These are phyloP conservation scores for Suillus variegatus DNA, from an alignment of 768 basidiomycete species.

Conservation along the genomic window DNA sequence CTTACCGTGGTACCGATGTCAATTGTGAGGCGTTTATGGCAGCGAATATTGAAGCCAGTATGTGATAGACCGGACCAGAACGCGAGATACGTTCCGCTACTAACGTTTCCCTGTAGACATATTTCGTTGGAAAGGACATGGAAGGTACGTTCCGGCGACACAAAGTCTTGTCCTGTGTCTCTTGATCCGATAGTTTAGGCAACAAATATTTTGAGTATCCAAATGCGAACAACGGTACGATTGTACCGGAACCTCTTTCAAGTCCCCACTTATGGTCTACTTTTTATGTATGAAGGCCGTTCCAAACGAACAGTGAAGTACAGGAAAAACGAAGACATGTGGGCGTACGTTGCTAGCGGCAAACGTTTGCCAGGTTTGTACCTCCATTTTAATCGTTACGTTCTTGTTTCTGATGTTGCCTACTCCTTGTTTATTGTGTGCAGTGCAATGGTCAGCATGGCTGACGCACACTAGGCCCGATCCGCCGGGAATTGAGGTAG, in stretches of 20 bases:
- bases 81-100: slow-evolving; percentile 16
- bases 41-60: slow-evolving; percentile 45
- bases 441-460: slow-evolving; percentile 81
- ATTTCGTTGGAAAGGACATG: slow-evolving; percentile 58
- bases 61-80: slow-evolving; percentile 16
- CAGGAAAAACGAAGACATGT: slow-evolving; percentile 51
- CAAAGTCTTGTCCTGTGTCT: background rate
- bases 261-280: background rate
- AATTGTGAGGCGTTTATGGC: slow-evolving; percentile 40
- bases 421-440: slow-evolving; percentile 6
- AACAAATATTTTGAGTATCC: slow-evolving; percentile 61
- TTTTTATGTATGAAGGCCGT: slow-evolving; percentile 26
- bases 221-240: slow-evolving; percentile 39
- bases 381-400: background rate
- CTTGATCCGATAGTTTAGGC: slow-evolving; percentile 37
- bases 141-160: slow-evolving; percentile 44
- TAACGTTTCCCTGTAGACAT: slow-evolving; percentile 37
- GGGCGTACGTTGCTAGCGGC: slow-evolving; percentile 61
- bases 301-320: slow-evolving; percentile 67
- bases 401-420: slow-evolving; percentile 1
- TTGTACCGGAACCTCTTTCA: background rate
- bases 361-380: slow-evolving; percentile 56
- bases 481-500: slow-evolving; percentile 63
- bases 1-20: slow-evolving; percentile 29
- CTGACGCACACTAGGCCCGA: slow-evolving; percentile 63